Base-by-base conservation (phyloP, 2,329 filamentous ascomycete species). In the Tolypocladium pustulatum region DNA sequence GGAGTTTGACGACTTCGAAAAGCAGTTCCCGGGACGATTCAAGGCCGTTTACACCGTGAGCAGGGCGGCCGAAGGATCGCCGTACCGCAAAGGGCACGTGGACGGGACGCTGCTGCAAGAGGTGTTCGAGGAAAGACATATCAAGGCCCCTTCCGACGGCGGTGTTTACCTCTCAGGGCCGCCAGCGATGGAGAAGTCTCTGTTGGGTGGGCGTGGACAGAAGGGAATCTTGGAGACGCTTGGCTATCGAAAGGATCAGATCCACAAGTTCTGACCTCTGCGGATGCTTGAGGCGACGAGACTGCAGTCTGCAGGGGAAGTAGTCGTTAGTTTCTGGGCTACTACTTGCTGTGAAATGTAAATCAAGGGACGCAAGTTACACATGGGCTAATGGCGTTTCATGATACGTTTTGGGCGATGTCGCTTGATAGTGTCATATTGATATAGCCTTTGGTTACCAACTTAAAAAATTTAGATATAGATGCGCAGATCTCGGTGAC, bases 1-100 rank as follows among this genome's bases (percentile, higher is more conserved):
- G 0, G 84, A 89, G 67, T 78, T 88, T 36, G 78, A 82, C 38
- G 68, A 68, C 0, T 80, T 83, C 59, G 79, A 79, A 61, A 67
- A 65, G 40, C 69, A 77, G 57, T 82, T 77, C 59, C 81, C 85
- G 0, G 80, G 72, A 4, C 77, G 83, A 0, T 82, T 90, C 65
- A 75, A 74, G 51, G 79, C 80, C 1, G 70, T 80, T 0, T 88
- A 86, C 62, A 80, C 81, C 0, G 79, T 89, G 17, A 46, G 43
- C 12, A 13, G 43, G 12, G 10, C 43, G 10, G 43, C 3, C 4
- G 12, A 46, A 22, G 43, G 12, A 9, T 27, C 43, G 22, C 43
- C 43, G 43, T 27, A 46, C 43, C 43, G 22, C n/a, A 4, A 15
- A 13, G 43, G 43, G 22, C 15, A 46, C 22, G 43, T 46, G 3